phyloP scores from a whole-genome alignment of 257 asterid species.

The Solanum chilense region DNA sequence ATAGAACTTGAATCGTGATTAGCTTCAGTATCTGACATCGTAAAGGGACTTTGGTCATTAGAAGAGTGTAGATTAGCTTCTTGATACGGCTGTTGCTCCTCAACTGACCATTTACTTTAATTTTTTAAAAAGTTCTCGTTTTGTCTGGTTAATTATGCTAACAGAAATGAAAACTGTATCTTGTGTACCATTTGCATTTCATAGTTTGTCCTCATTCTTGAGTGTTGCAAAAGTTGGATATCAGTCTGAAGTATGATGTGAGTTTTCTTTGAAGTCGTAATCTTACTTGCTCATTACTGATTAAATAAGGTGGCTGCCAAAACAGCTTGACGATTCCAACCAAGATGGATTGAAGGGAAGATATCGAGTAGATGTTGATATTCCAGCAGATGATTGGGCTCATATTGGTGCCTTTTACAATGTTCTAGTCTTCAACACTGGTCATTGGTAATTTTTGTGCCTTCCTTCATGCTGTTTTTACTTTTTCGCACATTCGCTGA shows the following conservation, averaged over 20 bases:
- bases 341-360: slow-evolving; percentile 49
- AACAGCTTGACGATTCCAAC: slow-evolving; percentile 28
- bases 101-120: not conserved
- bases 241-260: not conserved
- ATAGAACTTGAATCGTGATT: not conserved
- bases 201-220: not conserved
- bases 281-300: slow-evolving; percentile 60
- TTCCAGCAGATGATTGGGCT: slow-evolving; percentile 84
- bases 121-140: not conserved
- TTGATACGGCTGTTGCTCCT: not conserved
- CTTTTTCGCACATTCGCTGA: not conserved
- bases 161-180: not conserved
- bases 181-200: not conserved
- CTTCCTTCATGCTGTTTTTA: not conserved
- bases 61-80: not conserved
- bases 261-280: slow-evolving; percentile 11
- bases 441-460: slow-evolving; percentile 68
- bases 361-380: slow-evolving; percentile 76
- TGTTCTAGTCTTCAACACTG: slow-evolving; percentile 85
- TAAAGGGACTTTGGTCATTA: not conserved
- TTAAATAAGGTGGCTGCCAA: slow-evolving; percentile 72
- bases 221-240: not conserved
- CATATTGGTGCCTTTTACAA: slow-evolving; percentile 57
- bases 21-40: not conserved
- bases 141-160: not conserved